Base-by-base conservation (phyloP, 2,329 filamentous ascomycete species). In the Aspergillus piperis region DNA sequence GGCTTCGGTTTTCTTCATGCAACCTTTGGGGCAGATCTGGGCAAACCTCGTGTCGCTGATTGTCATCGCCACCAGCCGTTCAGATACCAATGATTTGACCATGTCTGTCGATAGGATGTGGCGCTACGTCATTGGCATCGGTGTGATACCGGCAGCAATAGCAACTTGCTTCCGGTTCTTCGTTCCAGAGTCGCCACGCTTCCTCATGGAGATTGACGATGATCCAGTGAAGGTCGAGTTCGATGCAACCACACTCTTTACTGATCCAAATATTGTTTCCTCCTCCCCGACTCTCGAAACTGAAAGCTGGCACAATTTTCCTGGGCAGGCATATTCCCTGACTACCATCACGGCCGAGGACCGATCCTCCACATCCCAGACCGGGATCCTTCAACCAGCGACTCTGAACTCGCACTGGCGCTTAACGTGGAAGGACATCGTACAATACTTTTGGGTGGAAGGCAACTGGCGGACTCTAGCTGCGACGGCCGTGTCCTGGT, bases 1-100 rank as follows among this genome's bases (percentile, higher is more conserved):
- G 64, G 85, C 87, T 5, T 83, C 82, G 3, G 86, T 90, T 32
- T 90, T 90, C 70, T 81, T 88, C 66, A 89, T 88, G 84, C 88
- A 90, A 65, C 86, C 88, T 1, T 76, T 90, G 8, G 88, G 88
- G 5, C 87, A 90, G 68, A 83, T 88, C 2, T 78, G 87, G 1
- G 87, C 87, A 13, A 87, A 88, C 62, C 73, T 88, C 5, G 84
- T 89, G 10, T 84, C 85, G 3, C 74, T 88, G 4, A 65, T 81
- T 62, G 73, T 81, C 32, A 73, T 79, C 51, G 68, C 72, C 36
- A 63, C 72, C 27, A 67, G 66, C 49, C 70, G 67, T 36, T 68
- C 64, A 23, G 63, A 66, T 5, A 61, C 62, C 17, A 68, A 64
- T 13, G 73, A 77, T 42, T 57, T 75, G 15, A 63, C 62, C 8